Percentiles rank a stretch among this genome's conserved stretches.
Evolutionary conservation across 805 yeast species (phyloP).

Genomic region (Vanderwaltozyma tropicalis): DNA sequence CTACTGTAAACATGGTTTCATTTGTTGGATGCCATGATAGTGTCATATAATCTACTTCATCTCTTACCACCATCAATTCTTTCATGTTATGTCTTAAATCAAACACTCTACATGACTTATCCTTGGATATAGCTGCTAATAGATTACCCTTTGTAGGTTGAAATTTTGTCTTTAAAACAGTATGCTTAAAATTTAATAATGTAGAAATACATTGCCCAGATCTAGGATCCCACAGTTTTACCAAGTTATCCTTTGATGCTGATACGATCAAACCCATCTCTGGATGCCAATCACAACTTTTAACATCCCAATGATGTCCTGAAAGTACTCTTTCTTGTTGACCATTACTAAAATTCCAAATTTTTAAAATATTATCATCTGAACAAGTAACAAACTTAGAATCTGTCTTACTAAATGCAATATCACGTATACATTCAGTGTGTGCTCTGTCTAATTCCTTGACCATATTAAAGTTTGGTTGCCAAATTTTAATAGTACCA

Average conservation of each 20-base stretch:
- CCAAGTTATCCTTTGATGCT: conserved; percentile 90
- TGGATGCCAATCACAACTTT: conserved; percentile 96
- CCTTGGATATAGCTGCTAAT: conserved; percentile 81
- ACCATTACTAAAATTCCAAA: conserved; percentile 91
- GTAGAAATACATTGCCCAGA: conserved; percentile 64
- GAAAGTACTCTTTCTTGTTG: conserved; percentile 66
- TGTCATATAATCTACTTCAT: conserved; percentile 77
- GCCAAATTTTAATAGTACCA: conserved; percentile 92
- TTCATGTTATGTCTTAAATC: conserved; percentile 74
- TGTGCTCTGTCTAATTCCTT: conserved; percentile 46
- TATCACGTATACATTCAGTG: conserved; percentile 72
- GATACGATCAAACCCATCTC: conserved; percentile 73
- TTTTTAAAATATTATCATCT: conserved; percentile 82
- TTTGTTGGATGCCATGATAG: conserved; percentile 92
- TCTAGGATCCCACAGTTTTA: conserved; percentile 95
- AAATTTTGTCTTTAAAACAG: conserved; percentile 76
- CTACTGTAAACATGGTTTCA: conserved; percentile 66
- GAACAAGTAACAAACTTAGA: conserved; percentile 87
- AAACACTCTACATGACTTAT: conserved; percentile 76
- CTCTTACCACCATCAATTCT: conserved; percentile 60
- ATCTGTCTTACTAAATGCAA: conserved; percentile 85
- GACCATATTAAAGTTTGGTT: conserved; percentile 93
- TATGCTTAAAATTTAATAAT: conserved; percentile 85
- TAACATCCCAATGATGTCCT: conserved; percentile 99
- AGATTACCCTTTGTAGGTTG: conserved; percentile 71